These are phyloP conservation scores for Sorghum bicolor DNA, from an alignment of 176 grass and related monocot genomes.

Conservation along the genomic window DNA sequence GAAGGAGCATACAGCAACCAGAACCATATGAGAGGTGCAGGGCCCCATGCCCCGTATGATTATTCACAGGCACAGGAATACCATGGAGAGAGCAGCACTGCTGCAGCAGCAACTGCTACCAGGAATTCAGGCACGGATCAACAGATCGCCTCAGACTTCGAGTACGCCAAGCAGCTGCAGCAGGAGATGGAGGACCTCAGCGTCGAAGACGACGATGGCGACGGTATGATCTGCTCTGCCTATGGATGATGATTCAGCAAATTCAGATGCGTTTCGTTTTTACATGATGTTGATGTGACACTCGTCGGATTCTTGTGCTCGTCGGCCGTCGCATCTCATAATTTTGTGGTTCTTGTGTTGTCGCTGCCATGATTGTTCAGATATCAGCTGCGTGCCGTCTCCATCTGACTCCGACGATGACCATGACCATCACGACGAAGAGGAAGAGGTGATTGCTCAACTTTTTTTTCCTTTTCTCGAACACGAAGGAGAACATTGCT, in stretches of 20 bases:
- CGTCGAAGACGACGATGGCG: constrained; percentile 22
- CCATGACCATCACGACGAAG: constrained; percentile 8
- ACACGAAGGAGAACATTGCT: not conserved
- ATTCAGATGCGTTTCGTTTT: not conserved
- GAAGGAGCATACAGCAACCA: not conserved
- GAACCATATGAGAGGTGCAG: constrained; percentile 23
- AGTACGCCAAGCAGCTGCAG: constrained; percentile 52
- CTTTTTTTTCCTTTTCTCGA: not conserved
- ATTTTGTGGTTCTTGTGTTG: constrained; percentile 3
- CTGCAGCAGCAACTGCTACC: constrained; percentile 8
- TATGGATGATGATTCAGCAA: not conserved
- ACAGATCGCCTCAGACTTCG: constrained; percentile 48
- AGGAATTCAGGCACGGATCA: constrained; percentile 21
- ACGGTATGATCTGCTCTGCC: constrained; percentile 16
- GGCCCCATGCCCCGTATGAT: not conserved
- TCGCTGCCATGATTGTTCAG: constrained; percentile 30
- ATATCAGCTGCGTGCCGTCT: constrained; percentile 50
- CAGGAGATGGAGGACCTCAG: constrained; percentile 50
- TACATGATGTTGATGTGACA: constrained; percentile 15
- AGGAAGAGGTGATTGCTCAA: constrained; percentile 48
- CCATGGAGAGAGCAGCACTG: constrained; percentile 36
- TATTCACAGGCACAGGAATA: constrained; percentile 27
- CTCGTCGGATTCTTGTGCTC: not conserved
- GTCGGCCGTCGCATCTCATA: not conserved
- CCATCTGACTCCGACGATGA: constrained; percentile 44